phyloP scores from a whole-genome alignment of 108 stramenopile genomes.

The Nitzschia sp. region DNA sequence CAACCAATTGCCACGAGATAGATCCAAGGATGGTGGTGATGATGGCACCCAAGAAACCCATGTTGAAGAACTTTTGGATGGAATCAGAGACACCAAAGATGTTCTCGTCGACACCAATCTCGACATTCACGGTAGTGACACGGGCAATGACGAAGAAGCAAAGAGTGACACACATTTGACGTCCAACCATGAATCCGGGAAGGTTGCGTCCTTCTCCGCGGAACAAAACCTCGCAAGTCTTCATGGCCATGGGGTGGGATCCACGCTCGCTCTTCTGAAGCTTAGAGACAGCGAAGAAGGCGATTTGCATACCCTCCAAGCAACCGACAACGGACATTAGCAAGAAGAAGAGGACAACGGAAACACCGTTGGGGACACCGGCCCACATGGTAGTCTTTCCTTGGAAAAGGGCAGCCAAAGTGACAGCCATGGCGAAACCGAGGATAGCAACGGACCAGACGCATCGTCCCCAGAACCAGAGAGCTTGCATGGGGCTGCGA shows the following conservation, averaged over 20 bases:
- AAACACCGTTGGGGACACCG: constrained; percentile 49
- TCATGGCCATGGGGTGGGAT: constrained; percentile 49
- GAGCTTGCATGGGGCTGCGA: constrained; percentile 20
- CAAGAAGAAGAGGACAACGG: constrained; percentile 54
- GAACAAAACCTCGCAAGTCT: constrained; percentile 58
- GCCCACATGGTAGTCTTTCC: constrained; percentile 73
- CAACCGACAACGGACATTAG: constrained; percentile 64
- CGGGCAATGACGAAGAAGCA: constrained; percentile 77
- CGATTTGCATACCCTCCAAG: constrained; percentile 82
- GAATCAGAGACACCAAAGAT: constrained; percentile 67
- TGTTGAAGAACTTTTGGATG: constrained; percentile 64
- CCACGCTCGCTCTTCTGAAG: constrained; percentile 55
- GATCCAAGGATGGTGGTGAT: constrained; percentile 74
- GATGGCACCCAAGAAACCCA: constrained; percentile 67
- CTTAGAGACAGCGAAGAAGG: constrained; percentile 76
- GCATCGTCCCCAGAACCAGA: constrained; percentile 60
- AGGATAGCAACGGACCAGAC: constrained; percentile 51
- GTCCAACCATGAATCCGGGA: constrained; percentile 71
- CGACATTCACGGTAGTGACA: constrained; percentile 56
- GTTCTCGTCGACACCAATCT: constrained; percentile 33
- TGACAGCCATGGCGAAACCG: constrained; percentile 60
- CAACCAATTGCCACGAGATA: constrained; percentile 70
- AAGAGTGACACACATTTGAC: constrained; percentile 68
- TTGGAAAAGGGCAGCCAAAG: constrained; percentile 51
- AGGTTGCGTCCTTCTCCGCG: constrained; percentile 55